phyloP scores from a whole-genome alignment of 306 rosid genomes.

The Cucumis cinereus region DNA sequence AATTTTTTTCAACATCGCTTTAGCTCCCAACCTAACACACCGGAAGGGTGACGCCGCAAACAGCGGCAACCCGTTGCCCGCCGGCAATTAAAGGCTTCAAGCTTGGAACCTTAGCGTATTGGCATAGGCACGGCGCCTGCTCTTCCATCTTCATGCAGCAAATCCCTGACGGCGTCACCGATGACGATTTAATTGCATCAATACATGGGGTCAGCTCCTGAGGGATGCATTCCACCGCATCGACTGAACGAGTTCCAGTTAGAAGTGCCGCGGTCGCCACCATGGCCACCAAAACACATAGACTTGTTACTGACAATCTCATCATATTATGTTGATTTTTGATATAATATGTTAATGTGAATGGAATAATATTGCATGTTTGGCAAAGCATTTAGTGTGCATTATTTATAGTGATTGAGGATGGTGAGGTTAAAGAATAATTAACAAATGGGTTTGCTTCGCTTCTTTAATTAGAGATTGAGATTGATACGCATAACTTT shows the following conservation, averaged over 20 bases:
- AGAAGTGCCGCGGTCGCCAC: conserved; percentile 5
- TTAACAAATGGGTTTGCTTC: background rate
- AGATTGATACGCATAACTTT: background rate
- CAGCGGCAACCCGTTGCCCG: conserved; percentile 24
- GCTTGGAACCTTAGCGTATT: conserved; percentile 36
- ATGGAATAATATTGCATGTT: background rate
- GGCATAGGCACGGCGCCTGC: conserved; percentile 53
- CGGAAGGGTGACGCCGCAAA: conserved; percentile 38
- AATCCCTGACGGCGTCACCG: conserved; percentile 18
- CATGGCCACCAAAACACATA: conserved; percentile 11
- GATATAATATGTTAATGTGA: background rate
- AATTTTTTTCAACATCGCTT: background rate
- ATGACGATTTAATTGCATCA: conserved; percentile 8
- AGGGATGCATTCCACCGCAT: conserved; percentile 32
- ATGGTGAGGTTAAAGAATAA: background rate
- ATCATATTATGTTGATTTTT: conserved; percentile 2
- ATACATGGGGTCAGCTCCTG: conserved; percentile 28
- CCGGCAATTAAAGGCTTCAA: conserved; percentile 28
- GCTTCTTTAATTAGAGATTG: background rate
- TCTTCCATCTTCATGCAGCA: conserved; percentile 41
- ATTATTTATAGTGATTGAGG: background rate
- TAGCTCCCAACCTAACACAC: conserved; percentile 10
- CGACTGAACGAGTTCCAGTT: background rate
- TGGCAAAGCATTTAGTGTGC: background rate
- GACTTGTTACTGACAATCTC: conserved; percentile 1